Conservation (phyloP, 352 stramenopile genomes). For the Peronospora farinosa region DNA sequence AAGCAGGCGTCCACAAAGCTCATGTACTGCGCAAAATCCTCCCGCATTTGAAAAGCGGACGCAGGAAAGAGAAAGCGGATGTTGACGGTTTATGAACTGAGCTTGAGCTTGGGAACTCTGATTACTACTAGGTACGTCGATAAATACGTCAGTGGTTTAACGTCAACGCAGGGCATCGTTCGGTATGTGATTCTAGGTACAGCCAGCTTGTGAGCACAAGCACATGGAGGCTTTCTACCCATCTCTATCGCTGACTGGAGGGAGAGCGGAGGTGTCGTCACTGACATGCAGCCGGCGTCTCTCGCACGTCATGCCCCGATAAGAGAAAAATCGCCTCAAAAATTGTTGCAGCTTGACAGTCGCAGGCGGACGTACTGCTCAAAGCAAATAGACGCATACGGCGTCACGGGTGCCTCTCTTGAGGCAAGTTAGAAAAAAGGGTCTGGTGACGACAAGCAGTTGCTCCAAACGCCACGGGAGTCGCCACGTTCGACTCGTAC, state of each 20-base stretch:
- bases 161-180: conserved; percentile 7
- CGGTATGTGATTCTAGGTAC: conserved; percentile 1
- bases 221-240: conserved; percentile 17
- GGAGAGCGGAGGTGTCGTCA: conserved; percentile 21
- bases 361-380: too few relatives aligned
- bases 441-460: too few relatives aligned
- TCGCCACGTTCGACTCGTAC: too few relatives aligned
- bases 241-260: conserved; percentile 25
- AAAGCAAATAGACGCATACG: too few relatives aligned
- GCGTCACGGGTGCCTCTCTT: too few relatives aligned
- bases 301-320: conserved; percentile 21
- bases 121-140: conserved; percentile 14
- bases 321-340: conserved; percentile 18
- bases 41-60: conserved; percentile 21
- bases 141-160: conserved; percentile 14
- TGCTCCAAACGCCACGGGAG: too few relatives aligned
- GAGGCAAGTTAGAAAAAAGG: too few relatives aligned
- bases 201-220: conserved; percentile 4
- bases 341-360: neutral
- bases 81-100: conserved; percentile 15
- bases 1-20: conserved; percentile 37
- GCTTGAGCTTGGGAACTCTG: conserved; percentile 13
- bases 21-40: conserved; percentile 41
- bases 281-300: conserved; percentile 17
- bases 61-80: too few relatives aligned